phyloP scores from a whole-genome alignment of 257 asterid species.

The Pogostemon cablin region DNA sequence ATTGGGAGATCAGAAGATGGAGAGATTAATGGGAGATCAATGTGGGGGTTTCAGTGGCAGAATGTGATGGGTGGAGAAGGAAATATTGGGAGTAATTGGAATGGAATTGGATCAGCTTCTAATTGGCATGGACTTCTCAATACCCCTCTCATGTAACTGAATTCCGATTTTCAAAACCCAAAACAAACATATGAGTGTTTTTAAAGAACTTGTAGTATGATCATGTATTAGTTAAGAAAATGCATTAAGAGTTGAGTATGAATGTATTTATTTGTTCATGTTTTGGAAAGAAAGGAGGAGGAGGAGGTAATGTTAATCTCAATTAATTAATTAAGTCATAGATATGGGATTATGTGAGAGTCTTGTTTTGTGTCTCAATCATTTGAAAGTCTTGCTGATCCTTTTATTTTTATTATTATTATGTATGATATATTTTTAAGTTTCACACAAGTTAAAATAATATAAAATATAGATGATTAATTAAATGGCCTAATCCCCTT shows the following conservation, averaged over 20 bases:
- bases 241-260: background rate
- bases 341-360: too few relatives aligned
- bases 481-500: too few relatives aligned
- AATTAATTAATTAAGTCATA: too few relatives aligned
- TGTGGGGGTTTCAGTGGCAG: constrained; percentile 77
- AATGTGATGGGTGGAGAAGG: constrained; percentile 38
- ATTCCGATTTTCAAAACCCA: too few relatives aligned
- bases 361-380: too few relatives aligned
- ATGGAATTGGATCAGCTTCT: constrained; percentile 50
- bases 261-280: background rate
- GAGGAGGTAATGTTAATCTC: too few relatives aligned
- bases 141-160: constrained; percentile 62
- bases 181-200: background rate
- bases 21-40: constrained; percentile 33
- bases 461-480: too few relatives aligned
- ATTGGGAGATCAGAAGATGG: constrained; percentile 34
- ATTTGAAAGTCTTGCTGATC: too few relatives aligned
- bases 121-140: constrained; percentile 76
- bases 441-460: too few relatives aligned
- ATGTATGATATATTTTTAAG: too few relatives aligned
- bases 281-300: background rate
- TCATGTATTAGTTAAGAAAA: too few relatives aligned
- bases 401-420: too few relatives aligned
- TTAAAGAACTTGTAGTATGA: background rate
- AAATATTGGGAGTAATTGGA: constrained; percentile 46